phyloP scores from a whole-genome alignment of 2,329 filamentous ascomycete species.

The Apiospora malaysiana region DNA sequence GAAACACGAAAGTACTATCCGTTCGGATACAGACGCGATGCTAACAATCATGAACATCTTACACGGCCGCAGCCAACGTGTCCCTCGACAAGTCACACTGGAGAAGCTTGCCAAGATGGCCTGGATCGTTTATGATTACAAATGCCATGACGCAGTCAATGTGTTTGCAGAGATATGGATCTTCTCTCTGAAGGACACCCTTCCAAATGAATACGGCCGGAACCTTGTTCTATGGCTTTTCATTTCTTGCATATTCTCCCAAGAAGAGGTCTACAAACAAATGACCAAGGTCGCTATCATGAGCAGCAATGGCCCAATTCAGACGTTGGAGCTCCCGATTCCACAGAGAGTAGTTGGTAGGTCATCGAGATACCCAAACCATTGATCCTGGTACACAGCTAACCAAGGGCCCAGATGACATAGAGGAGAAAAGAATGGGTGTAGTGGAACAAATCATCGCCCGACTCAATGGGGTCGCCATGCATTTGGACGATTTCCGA shows the following conservation, averaged over 20 bases:
- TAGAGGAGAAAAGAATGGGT: neutral
- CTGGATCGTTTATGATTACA: neutral
- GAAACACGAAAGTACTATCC: too few relatives aligned
- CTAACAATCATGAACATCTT: neutral
- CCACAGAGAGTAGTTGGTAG: neutral
- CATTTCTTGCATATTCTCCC: neutral
- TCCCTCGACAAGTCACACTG: neutral
- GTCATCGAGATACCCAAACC: too few relatives aligned
- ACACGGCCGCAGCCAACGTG: neutral
- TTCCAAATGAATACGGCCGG: neutral
- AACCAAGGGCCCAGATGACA: neutral
- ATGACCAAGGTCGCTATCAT: neutral
- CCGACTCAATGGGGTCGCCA: neutral
- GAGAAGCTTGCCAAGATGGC: neutral
- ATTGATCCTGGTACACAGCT: neutral
- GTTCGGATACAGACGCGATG: neutral
- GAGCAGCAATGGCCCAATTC: neutral
- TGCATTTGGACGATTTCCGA: neutral
- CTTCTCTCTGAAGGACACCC: neutral
- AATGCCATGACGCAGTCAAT: neutral
- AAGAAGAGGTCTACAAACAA: accelerated
- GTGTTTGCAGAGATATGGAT: neutral
- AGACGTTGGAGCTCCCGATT: neutral
- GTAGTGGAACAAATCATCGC: neutral
- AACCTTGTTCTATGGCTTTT: neutral